Base-by-base conservation (phyloP, 805 yeast genomes). In the Debaryomyces prosopidis region DNA sequence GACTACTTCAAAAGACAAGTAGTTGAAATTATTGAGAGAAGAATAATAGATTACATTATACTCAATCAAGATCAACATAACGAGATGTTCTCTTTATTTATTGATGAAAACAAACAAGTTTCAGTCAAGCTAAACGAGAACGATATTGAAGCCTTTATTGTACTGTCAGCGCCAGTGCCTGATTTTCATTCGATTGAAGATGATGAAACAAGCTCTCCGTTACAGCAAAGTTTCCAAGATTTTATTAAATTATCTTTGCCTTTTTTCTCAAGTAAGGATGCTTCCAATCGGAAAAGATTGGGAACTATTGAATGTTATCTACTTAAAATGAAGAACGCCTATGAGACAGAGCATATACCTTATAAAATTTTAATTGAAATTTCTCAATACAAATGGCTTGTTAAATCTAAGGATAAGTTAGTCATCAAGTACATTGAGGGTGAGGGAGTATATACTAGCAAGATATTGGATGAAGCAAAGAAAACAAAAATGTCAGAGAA, bases 201-300 rank as follows among this genome's bases (percentile, higher is more conserved):
- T 12, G 40, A 32, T 16, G 46, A 51, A 14, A 38, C 46, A 1
- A 36, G 7, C 6, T 10, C 17, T 7, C 12, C 32, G 8, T 14
- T 18, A 10, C 20, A 37, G 12, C 12, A 16, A 2, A 35, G 28
- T 1, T 39, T 18, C 14, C 48, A 47, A 3, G 47, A 51, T 23
- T 69, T 71, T 44, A 59, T 70, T n/a, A 66, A 66, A 45, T 50
- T 71, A 36, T 63, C 73, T 1, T 44, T 68, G 4, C 71, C 73
- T 2, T 60, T 66, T 40, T 63, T 48, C 41, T 40, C 59, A 4
- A 52, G 53, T 3, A 56, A 61, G 19, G 59, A 63, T 37, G 32
- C 42, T 9, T 39, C 42, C 1, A 43, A 27, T 12, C 46, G 61
- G 28, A 51, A 54, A 26, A 49, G 74, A 35, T 47, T 63, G 31